Evolutionary conservation across 2,329 filamentous ascomycete genomes (phyloP).

Genomic region (Lojkania enalia): DNA sequence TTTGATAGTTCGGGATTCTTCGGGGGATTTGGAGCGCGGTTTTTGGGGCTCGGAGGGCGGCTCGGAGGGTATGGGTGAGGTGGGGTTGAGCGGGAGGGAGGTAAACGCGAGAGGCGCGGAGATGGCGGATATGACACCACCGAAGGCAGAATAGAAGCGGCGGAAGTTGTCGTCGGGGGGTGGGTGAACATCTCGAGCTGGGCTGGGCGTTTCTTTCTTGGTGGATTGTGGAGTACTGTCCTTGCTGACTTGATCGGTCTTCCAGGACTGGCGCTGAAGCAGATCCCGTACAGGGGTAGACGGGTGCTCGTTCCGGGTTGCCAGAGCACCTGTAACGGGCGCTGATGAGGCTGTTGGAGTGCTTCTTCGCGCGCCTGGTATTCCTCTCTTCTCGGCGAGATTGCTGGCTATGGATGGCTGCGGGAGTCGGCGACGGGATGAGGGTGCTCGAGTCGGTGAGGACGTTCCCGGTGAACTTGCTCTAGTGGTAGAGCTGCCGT

Average conservation of each 20-base stretch:
- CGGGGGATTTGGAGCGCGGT: slow-evolving; percentile 31
- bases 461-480: slow-evolving; percentile 38
- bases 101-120: slow-evolving; percentile 92
- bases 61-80: slow-evolving; percentile 24
- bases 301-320: slow-evolving; percentile 49
- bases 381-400: slow-evolving; percentile 81
- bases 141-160: slow-evolving; percentile 90
- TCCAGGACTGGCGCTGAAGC: slow-evolving; percentile 36
- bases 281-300: slow-evolving; percentile 39
- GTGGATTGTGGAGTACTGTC: slow-evolving; percentile 12
- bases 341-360: slow-evolving; percentile 72
- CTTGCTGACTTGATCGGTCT: slow-evolving; percentile 23
- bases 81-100: slow-evolving; percentile 70
- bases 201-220: slow-evolving; percentile 14
- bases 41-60: slow-evolving; percentile 30
- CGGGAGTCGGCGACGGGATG: slow-evolving; percentile 53
- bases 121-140: slow-evolving; percentile 82
- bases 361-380: slow-evolving; percentile 60
- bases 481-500: slow-evolving; percentile 24
- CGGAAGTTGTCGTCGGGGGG: slow-evolving; percentile 76
- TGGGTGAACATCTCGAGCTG: slow-evolving; percentile 17
- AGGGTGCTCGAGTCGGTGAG: slow-evolving; percentile 40
- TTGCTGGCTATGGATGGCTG: slow-evolving; percentile 88
- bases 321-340: slow-evolving; percentile 73
- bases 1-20: slow-evolving; percentile 37